Base-by-base conservation (phyloP, 2,329 filamentous ascomycete genomes). In the Nemania sp. region DNA sequence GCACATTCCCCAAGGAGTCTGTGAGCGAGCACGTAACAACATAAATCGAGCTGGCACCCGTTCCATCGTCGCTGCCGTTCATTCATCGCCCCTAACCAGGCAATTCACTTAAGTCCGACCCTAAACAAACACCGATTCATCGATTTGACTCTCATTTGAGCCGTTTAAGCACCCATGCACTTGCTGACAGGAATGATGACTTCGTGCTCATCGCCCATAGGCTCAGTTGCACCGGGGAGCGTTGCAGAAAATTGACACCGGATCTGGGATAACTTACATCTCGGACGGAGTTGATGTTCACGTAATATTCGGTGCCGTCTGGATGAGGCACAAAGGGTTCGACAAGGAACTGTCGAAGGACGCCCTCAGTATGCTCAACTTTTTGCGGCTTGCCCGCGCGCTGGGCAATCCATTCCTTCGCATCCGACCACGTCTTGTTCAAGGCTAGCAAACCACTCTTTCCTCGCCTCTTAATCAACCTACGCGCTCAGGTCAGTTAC, bases 271-370 rank as follows among this genome's bases (percentile, higher is more conserved):
- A 47, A 86, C 91, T 86, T 86, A 97, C 94, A 87, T 97, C 94
- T 82, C 94, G 90, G 71, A 96, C 92, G 61, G 94, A 97, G 85
- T 97, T 94, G 82, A 99, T 99, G 86, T 97, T 97, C 82, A 99
- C 96, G 80, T 99, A 99, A 82, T 97, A 97, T 79, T 99, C 94
- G 62, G 93, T 97, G 74, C 91, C 88, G 68, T 91, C 84, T 62
- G 92, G 89, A 78, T 99, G 94, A 69, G 93, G 94, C 60, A 97
- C 92, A 72, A 99, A 97, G 47, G 94, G 94, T 85, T 99, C 94
- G 66, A 99, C 92, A 63, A 99, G 82, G 83, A 99, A 99, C 70
- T 95, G 90, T 74, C 92, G 88, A 73, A 99, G 83, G 62, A 89
- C 84, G 73, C 94, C 94, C 61, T 89, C 84, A 65, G 91, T 87